Conservation (phyloP, 495 filamentous ascomycete species). For the Penicillium manginii region DNA sequence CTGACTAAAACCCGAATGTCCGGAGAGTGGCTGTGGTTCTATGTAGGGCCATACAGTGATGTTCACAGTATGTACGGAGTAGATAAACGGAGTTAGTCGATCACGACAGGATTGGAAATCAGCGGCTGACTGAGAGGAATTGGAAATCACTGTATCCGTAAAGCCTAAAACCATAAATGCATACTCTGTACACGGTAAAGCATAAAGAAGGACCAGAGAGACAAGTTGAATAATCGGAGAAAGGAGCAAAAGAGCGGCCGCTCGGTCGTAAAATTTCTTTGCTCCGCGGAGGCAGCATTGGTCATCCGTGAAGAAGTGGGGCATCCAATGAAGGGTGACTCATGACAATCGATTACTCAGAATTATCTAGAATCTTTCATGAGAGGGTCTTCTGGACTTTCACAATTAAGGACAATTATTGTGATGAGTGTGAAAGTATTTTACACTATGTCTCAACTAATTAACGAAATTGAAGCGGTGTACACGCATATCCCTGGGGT, state of each 20-base stretch:
- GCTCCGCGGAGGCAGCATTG: constrained; percentile 4
- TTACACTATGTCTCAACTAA: neutral
- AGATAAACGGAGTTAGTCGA: neutral
- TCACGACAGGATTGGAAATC: constrained; percentile 1
- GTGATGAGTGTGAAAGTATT: neutral
- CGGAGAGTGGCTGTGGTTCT: neutral
- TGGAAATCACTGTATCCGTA: neutral
- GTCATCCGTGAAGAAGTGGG: neutral
- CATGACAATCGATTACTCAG: neutral
- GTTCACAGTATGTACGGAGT: too few species aligned
- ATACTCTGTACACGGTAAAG: neutral
- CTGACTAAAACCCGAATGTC: neutral
- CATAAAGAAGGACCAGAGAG: neutral
- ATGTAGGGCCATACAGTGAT: too few species aligned
- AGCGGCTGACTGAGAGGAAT: neutral
- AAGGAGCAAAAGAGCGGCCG: neutral
- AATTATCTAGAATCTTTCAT: neutral
- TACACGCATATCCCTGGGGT: constrained; percentile 1
- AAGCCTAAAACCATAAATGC: neutral
- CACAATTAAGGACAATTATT: neutral
- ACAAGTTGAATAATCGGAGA: neutral
- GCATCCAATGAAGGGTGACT: neutral
- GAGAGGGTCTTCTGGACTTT: neutral
- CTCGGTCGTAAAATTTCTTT: constrained; percentile 1
- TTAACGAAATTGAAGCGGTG: neutral